Evolutionary conservation across 805 yeast genomes (phyloP).

Genomic region (Nematodospora valgi): DNA sequence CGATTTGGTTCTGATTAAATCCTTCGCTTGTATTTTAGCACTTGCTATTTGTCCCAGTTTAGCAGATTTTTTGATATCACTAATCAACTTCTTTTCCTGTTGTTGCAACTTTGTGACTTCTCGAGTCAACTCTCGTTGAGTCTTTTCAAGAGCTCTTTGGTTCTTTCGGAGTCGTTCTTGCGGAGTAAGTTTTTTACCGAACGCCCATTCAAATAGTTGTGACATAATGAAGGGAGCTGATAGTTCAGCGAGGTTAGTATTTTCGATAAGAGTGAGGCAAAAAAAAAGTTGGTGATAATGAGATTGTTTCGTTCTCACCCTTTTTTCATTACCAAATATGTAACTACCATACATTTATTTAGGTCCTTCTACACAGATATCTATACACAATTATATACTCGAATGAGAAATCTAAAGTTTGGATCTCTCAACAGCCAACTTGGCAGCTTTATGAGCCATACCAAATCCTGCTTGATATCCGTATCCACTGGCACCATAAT

Average conservation of each 20-base stretch:
- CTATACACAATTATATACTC: too few relatives aligned
- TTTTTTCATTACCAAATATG: too few relatives aligned
- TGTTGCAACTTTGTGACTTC: slow-evolving; percentile 82
- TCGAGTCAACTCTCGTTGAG: slow-evolving; percentile 88
- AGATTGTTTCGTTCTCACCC: neutral
- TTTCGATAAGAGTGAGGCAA: slow-evolving; percentile 4
- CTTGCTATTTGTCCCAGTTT: slow-evolving; percentile 85
- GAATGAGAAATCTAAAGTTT: slow-evolving; percentile 9
- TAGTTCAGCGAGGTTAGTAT: too few relatives aligned
- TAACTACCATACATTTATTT: too few relatives aligned
- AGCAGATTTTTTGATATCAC: slow-evolving; percentile 88
- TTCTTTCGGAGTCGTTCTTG: slow-evolving; percentile 93
- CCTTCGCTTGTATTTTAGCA: slow-evolving; percentile 94
- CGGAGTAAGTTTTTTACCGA: slow-evolving; percentile 90
- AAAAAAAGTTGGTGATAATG: slow-evolving; percentile 1
- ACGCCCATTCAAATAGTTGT: slow-evolving; percentile 79
- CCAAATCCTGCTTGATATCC: slow-evolving; percentile 68
- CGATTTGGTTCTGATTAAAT: slow-evolving; percentile 81
- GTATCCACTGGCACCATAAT: slow-evolving; percentile 68
- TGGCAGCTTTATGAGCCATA: slow-evolving; percentile 50
- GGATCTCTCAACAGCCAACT: slow-evolving; percentile 14
- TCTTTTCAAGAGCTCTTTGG: slow-evolving; percentile 90
- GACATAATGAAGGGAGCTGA: slow-evolving; percentile 17
- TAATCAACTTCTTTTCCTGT: slow-evolving; percentile 84
- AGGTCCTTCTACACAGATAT: too few relatives aligned